Evolutionary conservation across 2,329 filamentous ascomycete species (phyloP), one percentile per base, ranked within the genome.

Genomic region (Penicillium polonicum): DNA sequence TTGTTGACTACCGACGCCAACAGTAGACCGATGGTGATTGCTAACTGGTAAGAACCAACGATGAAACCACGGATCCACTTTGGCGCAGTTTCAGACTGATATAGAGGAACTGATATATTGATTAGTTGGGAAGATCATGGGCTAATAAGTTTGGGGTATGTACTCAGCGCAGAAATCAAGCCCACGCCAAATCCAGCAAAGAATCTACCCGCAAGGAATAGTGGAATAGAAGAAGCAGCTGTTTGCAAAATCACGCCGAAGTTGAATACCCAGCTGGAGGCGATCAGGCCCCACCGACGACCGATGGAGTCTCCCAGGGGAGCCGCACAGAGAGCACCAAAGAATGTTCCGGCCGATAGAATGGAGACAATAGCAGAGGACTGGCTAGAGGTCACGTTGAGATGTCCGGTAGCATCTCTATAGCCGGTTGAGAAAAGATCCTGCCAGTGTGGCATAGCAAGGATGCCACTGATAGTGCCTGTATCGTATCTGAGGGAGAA

Each of bases 1-100:
- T 93, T 91, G 76, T 88, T 85, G 68, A 94, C 85, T 64, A 85
- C 85, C 4, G 88, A 83, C 31, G 89, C 89, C 51, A 92, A 77
- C 66, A 92, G 78, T 62, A 93, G 79, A 73, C 90, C 90, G 60
- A 92, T 81, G 51, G 89, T 92, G 71, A 92, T 89, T 72, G 86
- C 90, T 78, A 91, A 89, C 72, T 92, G 89, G 78, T 92, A 92
- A 9, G 87, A 88, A 9, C 88, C 84, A 21, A 92, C 89, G 52
- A 92, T 83, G 54, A 88, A 86, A 69, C 89, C 89, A 68, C 89
- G 85, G 65, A 93, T 87, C 76, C 88, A 90, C 72, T 83, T 84
- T 48, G 88, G 87, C 33, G 74, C 72, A 67, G 91, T 90, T 77
- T 92, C 90, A 43, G 88, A 91, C 87, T 93, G 92, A 83, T 93